Conservation (phyloP, 2,329 filamentous ascomycete genomes). For the Cladorrhinum sp. region DNA sequence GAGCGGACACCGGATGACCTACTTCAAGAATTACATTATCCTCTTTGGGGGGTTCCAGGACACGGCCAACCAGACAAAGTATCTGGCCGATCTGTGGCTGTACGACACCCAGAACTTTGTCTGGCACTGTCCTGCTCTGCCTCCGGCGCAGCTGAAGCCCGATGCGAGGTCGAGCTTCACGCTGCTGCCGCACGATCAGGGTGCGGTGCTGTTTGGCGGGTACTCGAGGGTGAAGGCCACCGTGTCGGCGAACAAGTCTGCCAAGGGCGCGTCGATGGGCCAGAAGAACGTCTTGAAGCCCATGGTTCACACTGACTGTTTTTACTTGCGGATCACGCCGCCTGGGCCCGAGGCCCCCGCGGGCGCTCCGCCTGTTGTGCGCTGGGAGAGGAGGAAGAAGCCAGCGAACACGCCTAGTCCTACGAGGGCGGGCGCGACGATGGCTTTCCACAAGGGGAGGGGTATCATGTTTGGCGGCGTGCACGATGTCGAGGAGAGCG, state of each 20-base stretch:
- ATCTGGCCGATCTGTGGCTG: constrained; percentile 89
- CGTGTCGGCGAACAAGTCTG: constrained; percentile 53
- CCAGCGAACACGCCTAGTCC: constrained; percentile 86
- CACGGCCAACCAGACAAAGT: constrained; percentile 91
- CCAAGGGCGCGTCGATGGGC: constrained; percentile 41
- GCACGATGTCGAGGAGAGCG: constrained; percentile 84
- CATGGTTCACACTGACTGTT: constrained; percentile 91
- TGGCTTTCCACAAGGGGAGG: constrained; percentile 89
- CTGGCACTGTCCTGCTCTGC: constrained; percentile 76
- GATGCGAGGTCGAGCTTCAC: constrained; percentile 91
- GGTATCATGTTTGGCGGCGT: constrained; percentile 94
- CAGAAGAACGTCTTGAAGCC: constrained; percentile 77
- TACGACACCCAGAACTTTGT: constrained; percentile 86
- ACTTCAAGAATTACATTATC: constrained; percentile 92
- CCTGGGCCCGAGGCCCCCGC: constrained; percentile 65
- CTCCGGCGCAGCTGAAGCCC: constrained; percentile 78
- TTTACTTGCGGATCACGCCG: constrained; percentile 79
- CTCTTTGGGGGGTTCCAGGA: constrained; percentile 97
- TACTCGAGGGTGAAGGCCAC: constrained; percentile 87
- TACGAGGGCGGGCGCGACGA: constrained; percentile 80
- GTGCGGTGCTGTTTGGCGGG: constrained; percentile 86
- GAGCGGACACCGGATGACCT: constrained; percentile 93
- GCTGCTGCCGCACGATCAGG: constrained; percentile 83
- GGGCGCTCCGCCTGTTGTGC: constrained; percentile 65
- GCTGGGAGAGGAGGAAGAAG: constrained; percentile 92